Conservation (phyloP, 2,329 filamentous ascomycete species). For the Colletotrichum gloeosporioides region DNA sequence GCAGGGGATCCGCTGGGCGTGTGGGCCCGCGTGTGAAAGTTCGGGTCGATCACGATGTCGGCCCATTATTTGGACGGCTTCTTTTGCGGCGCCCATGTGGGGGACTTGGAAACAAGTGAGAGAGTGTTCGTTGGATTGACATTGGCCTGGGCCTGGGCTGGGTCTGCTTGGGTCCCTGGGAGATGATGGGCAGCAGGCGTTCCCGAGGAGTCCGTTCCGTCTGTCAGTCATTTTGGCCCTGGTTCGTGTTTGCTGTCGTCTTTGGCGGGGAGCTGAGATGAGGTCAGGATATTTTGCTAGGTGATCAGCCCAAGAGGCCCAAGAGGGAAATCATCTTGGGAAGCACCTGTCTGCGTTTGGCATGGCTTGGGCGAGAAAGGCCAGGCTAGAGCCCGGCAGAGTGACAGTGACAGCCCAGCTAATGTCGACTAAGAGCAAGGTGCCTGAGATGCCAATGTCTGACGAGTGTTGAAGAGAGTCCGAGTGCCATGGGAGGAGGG, state of each 20-base stretch:
- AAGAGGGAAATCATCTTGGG: neutral
- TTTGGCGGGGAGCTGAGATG: neutral
- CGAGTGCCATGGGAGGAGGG: neutral
- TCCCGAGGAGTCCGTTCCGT: neutral
- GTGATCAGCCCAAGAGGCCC: neutral
- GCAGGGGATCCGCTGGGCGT: neutral
- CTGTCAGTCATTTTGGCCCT: neutral
- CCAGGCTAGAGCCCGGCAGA: neutral
- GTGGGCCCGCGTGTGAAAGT: slow-evolving; percentile 6
- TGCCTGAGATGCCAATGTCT: neutral
- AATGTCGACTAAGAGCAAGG: neutral
- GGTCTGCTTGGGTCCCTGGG: neutral
- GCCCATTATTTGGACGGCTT: neutral
- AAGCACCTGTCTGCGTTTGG: neutral
- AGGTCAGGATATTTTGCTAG: neutral
- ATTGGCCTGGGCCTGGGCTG: neutral
- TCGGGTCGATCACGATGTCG: slow-evolving; percentile 18
- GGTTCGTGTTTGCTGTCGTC: neutral
- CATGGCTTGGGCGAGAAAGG: neutral
- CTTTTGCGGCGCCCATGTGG: neutral
- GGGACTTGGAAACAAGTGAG: neutral
- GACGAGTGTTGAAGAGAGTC: neutral
- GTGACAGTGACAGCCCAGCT: slow-evolving; percentile 8
- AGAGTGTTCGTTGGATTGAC: neutral
- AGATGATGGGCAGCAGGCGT: neutral